A percentile compares a stretch with the other conserved stretches of the same genome.
These are phyloP conservation scores for Lentinula guzmanii DNA, from an alignment of 768 basidiomycete species.

Conservation along the genomic window DNA sequence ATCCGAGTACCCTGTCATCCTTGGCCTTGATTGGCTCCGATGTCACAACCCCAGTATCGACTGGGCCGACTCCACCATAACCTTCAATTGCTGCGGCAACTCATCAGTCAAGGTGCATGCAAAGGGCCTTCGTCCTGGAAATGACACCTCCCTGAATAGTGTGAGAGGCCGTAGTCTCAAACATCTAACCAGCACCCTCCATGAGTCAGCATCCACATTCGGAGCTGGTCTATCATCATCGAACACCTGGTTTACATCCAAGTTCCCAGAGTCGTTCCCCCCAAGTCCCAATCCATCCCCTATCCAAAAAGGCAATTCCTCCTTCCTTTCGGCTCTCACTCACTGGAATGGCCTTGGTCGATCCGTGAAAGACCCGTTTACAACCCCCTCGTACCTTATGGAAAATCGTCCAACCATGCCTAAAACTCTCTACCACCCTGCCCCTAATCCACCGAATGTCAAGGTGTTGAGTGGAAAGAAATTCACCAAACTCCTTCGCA, in stretches of 20 bases:
- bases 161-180: background rate
- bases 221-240: background rate
- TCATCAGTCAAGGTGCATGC: background rate
- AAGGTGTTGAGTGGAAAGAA: background rate
- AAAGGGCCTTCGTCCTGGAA: background rate
- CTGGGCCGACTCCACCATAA: conserved; percentile 20
- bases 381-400: background rate
- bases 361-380: background rate
- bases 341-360: background rate
- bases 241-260: background rate
- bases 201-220: too few species aligned
- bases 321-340: background rate
- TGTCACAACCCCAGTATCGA: conserved; percentile 29
- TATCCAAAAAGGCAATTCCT: too few species aligned
- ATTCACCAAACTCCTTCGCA: background rate
- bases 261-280: background rate
- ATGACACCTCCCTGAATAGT: background rate
- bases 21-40: conserved; percentile 31
- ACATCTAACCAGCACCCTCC: background rate
- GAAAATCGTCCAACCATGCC: too few species aligned
- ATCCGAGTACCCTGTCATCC: conserved; percentile 14
- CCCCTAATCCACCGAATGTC: background rate
- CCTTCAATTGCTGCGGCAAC: conserved; percentile 16
- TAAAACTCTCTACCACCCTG: too few species aligned
- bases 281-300: too few species aligned